Evolutionary conservation across 768 basidiomycete genomes (phyloP).

Genomic region (Jaapia argillacea): DNA sequence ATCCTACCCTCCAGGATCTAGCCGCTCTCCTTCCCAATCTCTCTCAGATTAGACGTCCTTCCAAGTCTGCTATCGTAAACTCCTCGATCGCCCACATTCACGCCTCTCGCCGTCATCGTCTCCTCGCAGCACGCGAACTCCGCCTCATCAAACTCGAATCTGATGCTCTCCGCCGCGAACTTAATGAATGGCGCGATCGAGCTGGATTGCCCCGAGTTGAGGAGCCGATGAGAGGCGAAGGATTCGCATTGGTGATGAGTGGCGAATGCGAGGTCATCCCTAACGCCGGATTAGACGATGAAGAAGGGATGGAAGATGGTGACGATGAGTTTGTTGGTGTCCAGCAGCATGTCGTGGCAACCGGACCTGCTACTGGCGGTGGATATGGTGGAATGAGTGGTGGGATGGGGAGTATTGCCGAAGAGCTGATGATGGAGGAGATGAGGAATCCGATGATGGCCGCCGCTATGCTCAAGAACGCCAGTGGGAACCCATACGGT

Average conservation of each 20-base stretch:
- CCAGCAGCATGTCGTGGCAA: constrained; percentile 8
- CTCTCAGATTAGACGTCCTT: constrained; percentile 84
- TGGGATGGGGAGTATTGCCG: too few relatives aligned
- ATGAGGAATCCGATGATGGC: constrained; percentile 16
- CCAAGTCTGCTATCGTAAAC: constrained; percentile 96
- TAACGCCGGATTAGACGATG: too few relatives aligned
- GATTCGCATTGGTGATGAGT: constrained; percentile 57
- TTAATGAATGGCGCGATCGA: constrained; percentile 89
- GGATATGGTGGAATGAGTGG: constrained; percentile 5
- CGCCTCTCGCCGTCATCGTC: constrained; percentile 70
- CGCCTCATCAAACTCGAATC: constrained; percentile 71
- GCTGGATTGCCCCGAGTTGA: constrained; percentile 62
- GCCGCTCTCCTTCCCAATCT: constrained; percentile 88
- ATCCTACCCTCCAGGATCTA: constrained; percentile 52
- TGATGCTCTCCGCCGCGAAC: constrained; percentile 79
- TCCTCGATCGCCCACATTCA: constrained; percentile 87
- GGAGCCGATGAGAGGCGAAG: constrained; percentile 63
- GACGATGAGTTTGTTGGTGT: constrained; percentile 20
- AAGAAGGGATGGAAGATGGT: constrained; percentile 27
- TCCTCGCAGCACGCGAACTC: constrained; percentile 75
- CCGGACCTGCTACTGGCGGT: constrained; percentile 10
- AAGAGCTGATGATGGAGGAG: too few relatives aligned
- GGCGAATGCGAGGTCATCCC: constrained; percentile 63
- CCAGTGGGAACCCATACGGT: constrained; percentile 13
- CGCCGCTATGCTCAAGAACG: constrained; percentile 23